Conservation (phyloP, 2,329 filamentous ascomycete genomes). For the Colletotrichum cereale region DNA sequence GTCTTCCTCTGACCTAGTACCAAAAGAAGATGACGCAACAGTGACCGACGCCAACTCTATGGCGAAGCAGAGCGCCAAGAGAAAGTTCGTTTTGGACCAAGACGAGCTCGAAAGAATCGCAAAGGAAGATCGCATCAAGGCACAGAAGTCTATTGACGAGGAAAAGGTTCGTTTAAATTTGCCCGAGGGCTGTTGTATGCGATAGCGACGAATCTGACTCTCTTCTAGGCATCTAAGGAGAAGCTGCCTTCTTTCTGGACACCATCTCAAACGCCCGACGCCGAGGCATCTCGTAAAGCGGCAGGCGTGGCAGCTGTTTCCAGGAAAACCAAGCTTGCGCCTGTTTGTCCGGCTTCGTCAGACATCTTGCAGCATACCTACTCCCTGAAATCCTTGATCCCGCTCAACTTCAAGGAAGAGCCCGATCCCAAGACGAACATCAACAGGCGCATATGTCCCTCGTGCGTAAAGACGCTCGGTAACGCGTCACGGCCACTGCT, state of each 20-base stretch:
- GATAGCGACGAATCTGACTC: conserved; percentile 27
- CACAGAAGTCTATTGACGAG: conserved; percentile 76
- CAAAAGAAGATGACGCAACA: not conserved
- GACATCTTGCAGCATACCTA: conserved; percentile 77
- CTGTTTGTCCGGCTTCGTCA: conserved; percentile 82
- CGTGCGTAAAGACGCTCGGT: conserved; percentile 84
- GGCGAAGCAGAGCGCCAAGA: conserved; percentile 61
- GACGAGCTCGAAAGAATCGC: conserved; percentile 80
- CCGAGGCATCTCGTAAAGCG: conserved; percentile 46
- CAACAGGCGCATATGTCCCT: conserved; percentile 74
- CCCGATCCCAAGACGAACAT: conserved; percentile 61
- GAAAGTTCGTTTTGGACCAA: conserved; percentile 85
- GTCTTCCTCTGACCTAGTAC: not conserved
- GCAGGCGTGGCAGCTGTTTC: conserved; percentile 33
- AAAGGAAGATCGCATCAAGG: conserved; percentile 75
- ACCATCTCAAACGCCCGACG: conserved; percentile 80
- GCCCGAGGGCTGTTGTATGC: not conserved
- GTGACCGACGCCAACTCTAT: conserved; percentile 1
- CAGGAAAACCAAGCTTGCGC: conserved; percentile 75
- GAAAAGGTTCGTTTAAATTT: conserved; percentile 69
- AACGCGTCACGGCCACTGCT: conserved; percentile 88
- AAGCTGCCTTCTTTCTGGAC: conserved; percentile 92
- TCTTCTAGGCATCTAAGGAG: conserved; percentile 33
- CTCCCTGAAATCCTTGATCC: conserved; percentile 82
- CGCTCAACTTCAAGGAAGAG: conserved; percentile 82